Base-by-base conservation (phyloP, 345 rosid genomes). In the Crucihimalaya himalaica region DNA sequence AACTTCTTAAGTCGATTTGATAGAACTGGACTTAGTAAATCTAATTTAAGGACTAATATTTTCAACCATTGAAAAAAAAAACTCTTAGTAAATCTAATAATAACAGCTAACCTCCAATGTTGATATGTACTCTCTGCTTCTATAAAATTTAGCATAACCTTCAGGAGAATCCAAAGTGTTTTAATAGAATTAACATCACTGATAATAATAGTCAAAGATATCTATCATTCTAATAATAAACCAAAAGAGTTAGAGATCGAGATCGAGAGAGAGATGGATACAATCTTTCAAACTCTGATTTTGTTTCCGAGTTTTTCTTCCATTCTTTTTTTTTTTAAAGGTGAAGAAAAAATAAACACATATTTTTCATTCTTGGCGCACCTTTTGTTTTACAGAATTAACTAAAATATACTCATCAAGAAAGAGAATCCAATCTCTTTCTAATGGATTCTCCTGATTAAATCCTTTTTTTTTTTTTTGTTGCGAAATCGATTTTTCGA, bases 391-490 rank as follows among this genome's bases (percentile, higher is more conserved):
- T 29, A 39, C 20, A 29, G 23, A 72, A 40, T 55, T 11, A 47
- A 21, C 62, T 59, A 40, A 40, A 67, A 59, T 8, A 10, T 11
- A 74, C 50, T 66, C 32, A 31, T 51, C 13, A 67, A 76, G 68
- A 72, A 72, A 70, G 75, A 70, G 70, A 61, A 13, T 4, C 0
- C 0, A 0, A 16, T 64, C 71, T 63, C 67, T 77, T 70, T 63
- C 70, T 46, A 12, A 71, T 77, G 80, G 73, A 71, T 58, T 48
- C 57, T 77, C 42, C 53, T 65, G 48, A 48, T n/a, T 71, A 39
- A 63, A 11, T 20, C 5, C 4, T 1, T 7, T 0, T 1, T 31
- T 10, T 35, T 0, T 1, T 18, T 43, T 34, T 29, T 8, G 60
- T 40, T 48, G 69, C 70, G 64, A 43, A 77, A 21, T 75, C 34